Evolutionary conservation across 345 rosid species (phyloP), one percentile per base, ranked within the genome.

Genomic region (Crucihimalaya himalaica): DNA sequence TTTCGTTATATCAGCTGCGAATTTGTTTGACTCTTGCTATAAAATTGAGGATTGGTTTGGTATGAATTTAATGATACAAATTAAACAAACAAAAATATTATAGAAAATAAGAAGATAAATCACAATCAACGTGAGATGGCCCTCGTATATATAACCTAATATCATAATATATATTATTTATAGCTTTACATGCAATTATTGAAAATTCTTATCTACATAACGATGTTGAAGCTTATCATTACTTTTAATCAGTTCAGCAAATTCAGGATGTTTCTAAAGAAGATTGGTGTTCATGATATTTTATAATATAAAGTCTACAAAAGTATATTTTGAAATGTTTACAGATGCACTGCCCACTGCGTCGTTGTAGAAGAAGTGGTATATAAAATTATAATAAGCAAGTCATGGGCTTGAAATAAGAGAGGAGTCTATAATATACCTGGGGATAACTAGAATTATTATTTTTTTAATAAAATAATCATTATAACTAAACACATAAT

Each of bases 151-250:
- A 42, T 31, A 27, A 54, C 48, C 10, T 15, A 54, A 64, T 48
- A 53, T 63, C 29, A 58, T 75, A 52, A 7, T 37, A 34, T 51
- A 48, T 39, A 27, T 42, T 68, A 76, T 54, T 43, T 12, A 69
- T 62, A 75, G 14, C 67, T 45, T 62, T 63, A 63, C 25, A 62
- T 32, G n/a, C 59, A 76, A 62, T 76, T 69, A 69, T 76, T 69
- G 43, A 35, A 69, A 69, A 69, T 62, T 37, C 65, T 76, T 43
- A 69, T 76, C 70, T 62, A 18, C 58, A 69, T 3, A 62, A 60
- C 42, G 34, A 18, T 61, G 37, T 61, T 61, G 74, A 75, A 68
- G 48, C 74, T 52, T 75, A 68, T 75, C 79, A 59, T 75, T 48
- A 60, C 68, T 68, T 67, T 66, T 31, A 19, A 29, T 42, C 5